Evolutionary conservation across 352 stramenopile genomes (phyloP).

Genomic region (Synura sp.): DNA sequence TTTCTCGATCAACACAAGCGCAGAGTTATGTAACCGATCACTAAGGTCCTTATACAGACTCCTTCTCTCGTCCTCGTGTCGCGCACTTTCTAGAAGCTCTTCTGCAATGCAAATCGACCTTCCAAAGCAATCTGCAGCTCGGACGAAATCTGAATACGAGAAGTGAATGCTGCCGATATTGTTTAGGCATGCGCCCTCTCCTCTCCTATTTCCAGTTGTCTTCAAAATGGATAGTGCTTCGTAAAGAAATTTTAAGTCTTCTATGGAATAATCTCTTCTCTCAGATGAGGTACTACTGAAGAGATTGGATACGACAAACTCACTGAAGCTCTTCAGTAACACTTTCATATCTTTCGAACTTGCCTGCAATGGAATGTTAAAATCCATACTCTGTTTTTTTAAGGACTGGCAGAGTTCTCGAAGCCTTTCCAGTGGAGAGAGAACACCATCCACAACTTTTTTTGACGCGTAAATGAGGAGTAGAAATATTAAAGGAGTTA

Average conservation of each 20-base stretch:
- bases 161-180: not conserved
- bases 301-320: not conserved
- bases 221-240: not conserved
- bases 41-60: not conserved
- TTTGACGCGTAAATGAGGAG: not conserved
- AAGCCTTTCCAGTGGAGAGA: not conserved
- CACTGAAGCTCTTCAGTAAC: not conserved
- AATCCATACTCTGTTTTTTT: not conserved
- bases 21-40: not conserved
- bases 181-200: not conserved
- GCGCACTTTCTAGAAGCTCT: not conserved
- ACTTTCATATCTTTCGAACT: not conserved
- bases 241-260: not conserved
- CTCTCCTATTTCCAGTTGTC: not conserved
- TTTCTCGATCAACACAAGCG: not conserved
- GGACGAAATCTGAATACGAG: no score
- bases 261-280: no score
- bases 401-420: not conserved
- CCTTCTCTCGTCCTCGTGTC: not conserved
- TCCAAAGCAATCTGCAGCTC: not conserved
- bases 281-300: not conserved
- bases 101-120: not conserved
- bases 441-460: not conserved
- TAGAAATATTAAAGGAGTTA: not conserved
- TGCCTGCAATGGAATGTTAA: not conserved